Base-by-base conservation (phyloP, 192 early-diverging fungal species). In the Diversispora eburnea region DNA sequence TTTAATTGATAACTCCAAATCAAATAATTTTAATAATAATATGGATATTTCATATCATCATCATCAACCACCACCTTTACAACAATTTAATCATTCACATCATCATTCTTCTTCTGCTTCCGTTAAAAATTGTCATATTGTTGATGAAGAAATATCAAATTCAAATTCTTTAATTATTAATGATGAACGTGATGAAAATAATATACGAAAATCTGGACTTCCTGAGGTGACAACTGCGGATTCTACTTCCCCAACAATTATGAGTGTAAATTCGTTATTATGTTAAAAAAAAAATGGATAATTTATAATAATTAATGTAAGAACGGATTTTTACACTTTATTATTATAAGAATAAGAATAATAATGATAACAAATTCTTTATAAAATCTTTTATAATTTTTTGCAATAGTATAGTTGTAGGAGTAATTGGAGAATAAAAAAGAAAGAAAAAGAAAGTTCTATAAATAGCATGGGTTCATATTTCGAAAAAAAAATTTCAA, bases 211-310 rank as follows among this genome's bases (percentile, higher is more conserved):
- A 41, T 43, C 60, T 41, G 25, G 5, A 17, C 42, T 39, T 41
- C 4, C 48, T 42, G 51, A 55, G 54, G 33, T 10, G 25, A 45
- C n/a, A 3, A 52, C 39, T 13, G 49, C n/a, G 3, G 67, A 56
- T 15, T 69, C 39, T 62, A 17, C 60, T 25, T 42, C 51, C 3
- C 4, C 48, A 12, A 56, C 67, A 55, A 47, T 49, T 7, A 55
- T 69, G 67, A 69, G 67, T 33, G 67, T 69, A 42, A 69, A 55
- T 69, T 69, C 67, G 7, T 69, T 69, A 69, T 55, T 69, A 51
- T 69, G 67, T 54, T 25, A 69, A 9, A 9, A 64, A 12, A 6
- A 60, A 60, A 25, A 4, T 33, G 25, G 25, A 33, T 33, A 33
- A 33, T 33, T n/a, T n/a, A n/a, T n/a, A n/a, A n/a, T n/a, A n/a